Conservation (phyloP, 2,329 filamentous ascomycete genomes). For the Xylaria arbuscula region DNA sequence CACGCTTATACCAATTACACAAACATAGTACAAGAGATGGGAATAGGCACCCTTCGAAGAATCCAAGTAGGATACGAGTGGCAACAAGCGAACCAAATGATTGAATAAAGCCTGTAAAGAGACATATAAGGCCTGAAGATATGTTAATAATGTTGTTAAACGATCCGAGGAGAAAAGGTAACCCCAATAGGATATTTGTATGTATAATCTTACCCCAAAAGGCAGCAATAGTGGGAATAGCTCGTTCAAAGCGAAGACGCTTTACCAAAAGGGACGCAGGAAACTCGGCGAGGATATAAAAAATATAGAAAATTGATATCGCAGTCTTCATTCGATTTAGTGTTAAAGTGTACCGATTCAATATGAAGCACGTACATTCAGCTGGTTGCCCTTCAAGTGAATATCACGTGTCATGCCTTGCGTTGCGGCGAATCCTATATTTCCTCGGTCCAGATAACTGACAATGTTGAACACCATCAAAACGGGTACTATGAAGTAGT, state of each 20-base stretch:
- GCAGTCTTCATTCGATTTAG: constrained; percentile 37
- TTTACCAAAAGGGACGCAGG: constrained; percentile 44
- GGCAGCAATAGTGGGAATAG: constrained; percentile 42
- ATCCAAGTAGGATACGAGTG: constrained; percentile 46
- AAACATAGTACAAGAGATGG: constrained; percentile 47
- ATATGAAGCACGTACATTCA: constrained; percentile 32
- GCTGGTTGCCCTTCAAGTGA: constrained; percentile 38
- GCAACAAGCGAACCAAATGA: constrained; percentile 45
- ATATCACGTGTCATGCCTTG: constrained; percentile 44
- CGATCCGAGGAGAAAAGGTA: neutral
- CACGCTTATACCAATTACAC: constrained; percentile 49
- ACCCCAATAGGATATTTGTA: neutral
- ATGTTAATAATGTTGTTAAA: neutral
- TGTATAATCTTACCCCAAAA: constrained; percentile 41
- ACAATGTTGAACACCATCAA: constrained; percentile 41
- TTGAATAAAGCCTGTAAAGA: constrained; percentile 45
- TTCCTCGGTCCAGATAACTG: constrained; percentile 45
- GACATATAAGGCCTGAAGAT: constrained; percentile 40
- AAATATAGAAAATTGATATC: constrained; percentile 45
- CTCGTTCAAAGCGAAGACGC: constrained; percentile 44
- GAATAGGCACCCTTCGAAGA: constrained; percentile 49
- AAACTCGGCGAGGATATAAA: constrained; percentile 46
- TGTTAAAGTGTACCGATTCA: neutral
- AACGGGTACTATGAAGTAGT: constrained; percentile 37
- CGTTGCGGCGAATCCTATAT: constrained; percentile 46